These are phyloP conservation scores for Pyrenochaeta sp. DNA, from an alignment of 2,329 filamentous ascomycete species.

Conservation along the genomic window DNA sequence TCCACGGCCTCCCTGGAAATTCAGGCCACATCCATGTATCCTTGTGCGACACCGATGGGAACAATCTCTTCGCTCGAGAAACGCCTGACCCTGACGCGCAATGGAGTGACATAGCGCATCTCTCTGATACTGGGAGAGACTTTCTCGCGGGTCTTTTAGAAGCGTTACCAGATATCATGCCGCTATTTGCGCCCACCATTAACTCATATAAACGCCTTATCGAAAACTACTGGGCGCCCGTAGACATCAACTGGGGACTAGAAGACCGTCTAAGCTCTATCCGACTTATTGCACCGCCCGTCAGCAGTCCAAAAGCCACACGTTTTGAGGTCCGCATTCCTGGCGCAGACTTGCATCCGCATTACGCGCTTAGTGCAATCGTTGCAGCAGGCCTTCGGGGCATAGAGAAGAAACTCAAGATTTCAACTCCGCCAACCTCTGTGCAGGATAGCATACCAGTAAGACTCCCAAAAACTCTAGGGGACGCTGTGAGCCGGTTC, in stretches of 20 bases:
- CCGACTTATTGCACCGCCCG: conserved; percentile 86
- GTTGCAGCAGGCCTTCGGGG: conserved; percentile 85
- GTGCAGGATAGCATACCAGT: conserved; percentile 62
- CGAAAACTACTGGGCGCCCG: conserved; percentile 96
- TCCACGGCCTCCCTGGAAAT: conserved; percentile 85
- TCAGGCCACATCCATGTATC: conserved; percentile 93
- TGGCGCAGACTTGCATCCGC: conserved; percentile 86
- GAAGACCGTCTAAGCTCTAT: conserved; percentile 91
- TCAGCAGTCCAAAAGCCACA: conserved; percentile 79
- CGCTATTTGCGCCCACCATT: conserved; percentile 85
- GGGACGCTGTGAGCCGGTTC: not conserved
- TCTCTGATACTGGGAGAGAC: conserved; percentile 87
- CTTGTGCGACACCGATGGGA: conserved; percentile 75
- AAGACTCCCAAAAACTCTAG: not conserved
- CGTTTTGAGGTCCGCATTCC: conserved; percentile 88
- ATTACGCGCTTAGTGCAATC: conserved; percentile 82
- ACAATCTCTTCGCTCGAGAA: conserved; percentile 80
- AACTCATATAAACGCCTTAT: conserved; percentile 97
- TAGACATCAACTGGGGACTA: conserved; percentile 92
- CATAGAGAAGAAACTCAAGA: conserved; percentile 62
- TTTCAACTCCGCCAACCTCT: conserved; percentile 77
- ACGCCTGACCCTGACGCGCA: conserved; percentile 70
- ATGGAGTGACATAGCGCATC: conserved; percentile 66
- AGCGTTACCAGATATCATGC: conserved; percentile 91
- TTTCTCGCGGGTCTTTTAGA: conserved; percentile 88